Evolutionary conservation across 2,329 filamentous ascomycete species (phyloP), one percentile per base, ranked within the genome.

Genomic region (Lomentospora prolificans): DNA sequence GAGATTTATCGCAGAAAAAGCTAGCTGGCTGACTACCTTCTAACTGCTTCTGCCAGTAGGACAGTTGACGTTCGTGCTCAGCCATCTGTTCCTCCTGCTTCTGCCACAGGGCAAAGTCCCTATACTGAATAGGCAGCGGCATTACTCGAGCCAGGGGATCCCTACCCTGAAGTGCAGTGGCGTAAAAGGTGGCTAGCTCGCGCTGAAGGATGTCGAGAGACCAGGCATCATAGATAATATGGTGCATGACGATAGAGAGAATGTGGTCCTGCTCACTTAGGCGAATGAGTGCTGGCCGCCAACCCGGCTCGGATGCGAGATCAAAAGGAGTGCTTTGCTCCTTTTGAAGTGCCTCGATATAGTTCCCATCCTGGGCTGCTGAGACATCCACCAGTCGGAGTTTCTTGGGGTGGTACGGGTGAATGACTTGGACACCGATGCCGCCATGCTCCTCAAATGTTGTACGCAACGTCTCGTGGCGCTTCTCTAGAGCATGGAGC

Each of bases 141-240:
- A 0, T 51, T 14, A 62, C n/a, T 2, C 46, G 17, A 10, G 57
- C 56, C 1, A 61, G 27, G 3, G 59, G 61, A 24, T 63, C 59
- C 7, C 58, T n/a, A 2, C 24, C 54, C 17, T 41, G 39, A 12
- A 60, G 8, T 1, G 59, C 61, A 30, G 57, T 57, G 0, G 57
- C 52, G 30, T 65, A 66, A 25, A 64, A 59, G 5, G 27, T 10
- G 1, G 27, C 57, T 8, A 66, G 58, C n/a, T 66, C 64, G 1
- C 39, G 51, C 1, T 56, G 53, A 0, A 66, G 24, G 17, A 64
- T 57, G 12, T 65, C 63, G 2, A 65, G 48, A 2, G 65, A 66
- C 65, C 64, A 66, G 1, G 64, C 64, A 33, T 66, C 65, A 0
- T 63, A 63, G 5, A 66, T 57, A 19, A 64, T 65, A 14, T 66